Evolutionary conservation across 2,329 filamentous ascomycete species (phyloP).

Genomic region (Ramichloridium luteum): DNA sequence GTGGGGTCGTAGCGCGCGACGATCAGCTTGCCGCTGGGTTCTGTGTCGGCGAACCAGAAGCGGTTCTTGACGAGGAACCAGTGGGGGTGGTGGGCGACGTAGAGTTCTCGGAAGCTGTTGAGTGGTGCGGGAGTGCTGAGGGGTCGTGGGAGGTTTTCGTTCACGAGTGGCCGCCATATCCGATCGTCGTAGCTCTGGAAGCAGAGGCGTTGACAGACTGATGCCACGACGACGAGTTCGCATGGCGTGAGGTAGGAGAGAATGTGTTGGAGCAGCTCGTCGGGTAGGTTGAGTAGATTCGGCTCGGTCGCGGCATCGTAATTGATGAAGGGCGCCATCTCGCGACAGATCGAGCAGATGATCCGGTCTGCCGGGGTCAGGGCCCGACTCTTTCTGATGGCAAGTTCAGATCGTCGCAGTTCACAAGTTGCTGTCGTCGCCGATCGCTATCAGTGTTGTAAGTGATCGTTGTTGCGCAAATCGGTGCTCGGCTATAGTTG

Average conservation of each 20-base stretch:
- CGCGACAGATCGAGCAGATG: too few species aligned
- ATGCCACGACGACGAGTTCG: constrained; percentile 49
- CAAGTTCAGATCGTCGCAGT: too few species aligned
- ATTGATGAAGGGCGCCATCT: too few species aligned
- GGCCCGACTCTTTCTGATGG: too few species aligned
- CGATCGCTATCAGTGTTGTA: too few species aligned
- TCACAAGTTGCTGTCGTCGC: too few species aligned
- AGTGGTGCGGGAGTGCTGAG: constrained; percentile 47
- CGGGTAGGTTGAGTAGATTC: constrained; percentile 52
- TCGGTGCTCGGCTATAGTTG: too few species aligned
- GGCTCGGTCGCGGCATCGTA: too few species aligned
- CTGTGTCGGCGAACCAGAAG: constrained; percentile 73
- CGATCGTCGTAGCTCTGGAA: constrained; percentile 51
- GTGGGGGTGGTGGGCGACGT: constrained; percentile 58
- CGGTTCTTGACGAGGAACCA: constrained; percentile 77
- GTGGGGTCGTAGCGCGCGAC: constrained; percentile 63
- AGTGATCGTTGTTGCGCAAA: too few species aligned
- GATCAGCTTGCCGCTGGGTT: constrained; percentile 62
- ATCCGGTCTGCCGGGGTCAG: too few species aligned
- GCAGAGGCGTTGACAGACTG: constrained; percentile 49
- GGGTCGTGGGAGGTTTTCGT: constrained; percentile 50
- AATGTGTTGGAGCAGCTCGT: constrained; percentile 64
- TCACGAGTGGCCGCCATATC: constrained; percentile 60
- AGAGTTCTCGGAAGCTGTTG: constrained; percentile 57
- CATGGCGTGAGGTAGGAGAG: constrained; percentile 51